phyloP scores from a whole-genome alignment of 768 basidiomycete species.

The Tulasnella calospora region DNA sequence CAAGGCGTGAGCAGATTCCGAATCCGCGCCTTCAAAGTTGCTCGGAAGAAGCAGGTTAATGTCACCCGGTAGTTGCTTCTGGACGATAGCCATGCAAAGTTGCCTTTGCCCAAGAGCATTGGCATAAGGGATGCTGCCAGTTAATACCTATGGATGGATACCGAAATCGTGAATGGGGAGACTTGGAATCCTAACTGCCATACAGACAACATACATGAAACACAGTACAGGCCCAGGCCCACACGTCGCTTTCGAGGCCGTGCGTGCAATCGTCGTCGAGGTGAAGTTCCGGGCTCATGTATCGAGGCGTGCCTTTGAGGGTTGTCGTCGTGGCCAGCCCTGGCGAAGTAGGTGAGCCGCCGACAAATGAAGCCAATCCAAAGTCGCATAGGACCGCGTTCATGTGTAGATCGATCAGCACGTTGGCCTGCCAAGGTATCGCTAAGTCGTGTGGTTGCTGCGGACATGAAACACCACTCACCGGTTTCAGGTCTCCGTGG shows the following conservation, averaged over 20 bases:
- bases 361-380: background rate
- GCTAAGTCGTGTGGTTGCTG: background rate
- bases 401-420: background rate
- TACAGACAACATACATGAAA: background rate
- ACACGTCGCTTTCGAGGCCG: background rate
- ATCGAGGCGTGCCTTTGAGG: background rate
- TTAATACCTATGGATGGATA: background rate
- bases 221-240: conserved; percentile 6
- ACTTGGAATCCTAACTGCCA: background rate
- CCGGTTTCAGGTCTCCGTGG: background rate
- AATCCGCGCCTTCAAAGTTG: background rate
- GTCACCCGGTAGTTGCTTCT: background rate
- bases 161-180: background rate
- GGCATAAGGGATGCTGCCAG: background rate
- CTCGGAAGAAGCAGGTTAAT: background rate
- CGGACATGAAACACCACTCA: background rate
- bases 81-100: background rate
- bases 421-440: background rate
- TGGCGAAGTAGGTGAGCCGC: background rate
- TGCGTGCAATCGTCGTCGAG: background rate
- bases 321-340: background rate
- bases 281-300: background rate
- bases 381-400: conserved; percentile 1
- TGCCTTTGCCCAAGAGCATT: background rate
- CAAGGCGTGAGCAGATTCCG: background rate